Conservation (phyloP, 202 grass and related monocot genomes). For the Hordeum pubiflorum region DNA sequence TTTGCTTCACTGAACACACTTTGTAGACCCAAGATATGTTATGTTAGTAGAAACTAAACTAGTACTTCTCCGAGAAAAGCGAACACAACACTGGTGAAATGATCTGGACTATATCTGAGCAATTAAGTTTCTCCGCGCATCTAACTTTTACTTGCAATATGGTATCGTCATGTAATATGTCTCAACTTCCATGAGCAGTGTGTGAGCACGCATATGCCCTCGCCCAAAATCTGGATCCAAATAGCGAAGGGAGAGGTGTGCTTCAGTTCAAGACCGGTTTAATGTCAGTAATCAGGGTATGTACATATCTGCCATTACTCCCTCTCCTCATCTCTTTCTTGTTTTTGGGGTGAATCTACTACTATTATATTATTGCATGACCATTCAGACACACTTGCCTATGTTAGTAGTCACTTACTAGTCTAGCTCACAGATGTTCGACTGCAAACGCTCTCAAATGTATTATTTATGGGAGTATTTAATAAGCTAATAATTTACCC, state of each 20-base stretch:
- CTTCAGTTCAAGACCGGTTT: conserved; percentile 96
- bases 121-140: not conserved
- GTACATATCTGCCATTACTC: not conserved
- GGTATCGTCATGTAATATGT: not conserved
- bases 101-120: not conserved
- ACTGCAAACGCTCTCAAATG: not conserved
- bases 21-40: not conserved
- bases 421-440: not conserved
- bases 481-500: not conserved
- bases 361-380: not conserved
- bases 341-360: not conserved
- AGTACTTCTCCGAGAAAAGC: not conserved
- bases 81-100: not conserved
- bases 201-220: conserved; percentile 82
- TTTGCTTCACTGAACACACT: not conserved
- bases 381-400: not conserved
- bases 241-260: conserved; percentile 85
- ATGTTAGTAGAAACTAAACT: not conserved
- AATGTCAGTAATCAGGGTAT: conserved; percentile 90
- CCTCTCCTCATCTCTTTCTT: not conserved
- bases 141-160: not conserved
- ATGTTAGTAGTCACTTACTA: not conserved
- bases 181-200: conserved; percentile 41
- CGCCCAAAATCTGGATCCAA: conserved; percentile 83
- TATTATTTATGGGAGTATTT: not conserved